phyloP scores from a whole-genome alignment of 2,329 filamentous ascomycete genomes.

The Calonectria pseudoturangicola region DNA sequence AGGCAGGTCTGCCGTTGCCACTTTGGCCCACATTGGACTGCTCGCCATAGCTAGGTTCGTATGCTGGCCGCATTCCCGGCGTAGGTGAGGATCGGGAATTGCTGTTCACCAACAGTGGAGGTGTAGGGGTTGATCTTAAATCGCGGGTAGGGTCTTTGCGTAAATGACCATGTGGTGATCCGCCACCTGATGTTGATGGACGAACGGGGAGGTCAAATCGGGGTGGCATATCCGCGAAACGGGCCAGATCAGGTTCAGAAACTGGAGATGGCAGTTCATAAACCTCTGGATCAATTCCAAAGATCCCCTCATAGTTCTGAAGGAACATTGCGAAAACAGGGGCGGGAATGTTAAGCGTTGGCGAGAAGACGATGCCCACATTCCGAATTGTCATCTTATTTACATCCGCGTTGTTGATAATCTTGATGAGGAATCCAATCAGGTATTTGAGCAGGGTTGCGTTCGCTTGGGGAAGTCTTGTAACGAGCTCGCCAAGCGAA shows the following conservation, averaged over 20 bases:
- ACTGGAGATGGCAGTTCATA: conserved; percentile 73
- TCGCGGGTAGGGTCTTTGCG: conserved; percentile 57
- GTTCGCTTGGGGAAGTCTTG: conserved; percentile 87
- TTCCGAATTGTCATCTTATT: conserved; percentile 99
- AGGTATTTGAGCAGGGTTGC: conserved; percentile 88
- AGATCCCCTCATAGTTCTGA: conserved; percentile 91
- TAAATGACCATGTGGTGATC: conserved; percentile 72
- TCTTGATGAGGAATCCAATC: conserved; percentile 90
- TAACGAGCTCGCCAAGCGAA: conserved; percentile 85
- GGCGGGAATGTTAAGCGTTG: conserved; percentile 95
- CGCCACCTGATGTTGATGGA: conserved; percentile 70
- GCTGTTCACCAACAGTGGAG: conserved; percentile 64
- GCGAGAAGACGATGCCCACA: conserved; percentile 98
- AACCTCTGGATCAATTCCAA: conserved; percentile 81
- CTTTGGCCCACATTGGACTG: conserved; percentile 60
- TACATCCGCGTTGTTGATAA: conserved; percentile 90
- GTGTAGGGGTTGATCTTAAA: conserved; percentile 68
- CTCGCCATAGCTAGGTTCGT: conserved; percentile 66
- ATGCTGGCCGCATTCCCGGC: conserved; percentile 62
- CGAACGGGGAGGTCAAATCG: conserved; percentile 63
- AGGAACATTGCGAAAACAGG: conserved; percentile 96
- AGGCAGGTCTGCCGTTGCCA: conserved; percentile 61
- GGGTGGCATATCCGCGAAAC: conserved; percentile 54
- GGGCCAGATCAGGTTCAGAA: conserved; percentile 61
- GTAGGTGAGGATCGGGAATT: conserved; percentile 65